Evolutionary conservation across 2,329 filamentous ascomycete species (phyloP).

Genomic region (Sclerotinia minor): DNA sequence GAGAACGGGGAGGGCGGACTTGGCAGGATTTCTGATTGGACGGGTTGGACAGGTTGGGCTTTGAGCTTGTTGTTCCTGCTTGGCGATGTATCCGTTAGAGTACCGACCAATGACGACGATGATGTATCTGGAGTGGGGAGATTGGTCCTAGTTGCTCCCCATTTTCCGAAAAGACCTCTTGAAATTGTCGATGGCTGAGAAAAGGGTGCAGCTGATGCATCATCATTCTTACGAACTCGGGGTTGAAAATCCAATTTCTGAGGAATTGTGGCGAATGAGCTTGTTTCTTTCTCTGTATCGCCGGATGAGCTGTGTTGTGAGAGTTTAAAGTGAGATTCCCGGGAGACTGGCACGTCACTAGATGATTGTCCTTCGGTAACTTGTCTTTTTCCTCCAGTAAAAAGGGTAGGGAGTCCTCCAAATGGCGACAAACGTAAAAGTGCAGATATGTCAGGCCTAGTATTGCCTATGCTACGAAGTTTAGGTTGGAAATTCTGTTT

Average conservation of each 20-base stretch:
- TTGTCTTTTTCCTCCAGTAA: neutral
- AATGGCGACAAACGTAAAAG: conserved; percentile 37
- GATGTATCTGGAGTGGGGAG: conserved; percentile 25
- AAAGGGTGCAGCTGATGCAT: conserved; percentile 24
- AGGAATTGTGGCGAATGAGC: conserved; percentile 35
- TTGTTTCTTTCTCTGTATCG: neutral
- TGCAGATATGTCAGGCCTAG: conserved; percentile 35
- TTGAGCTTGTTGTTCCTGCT: conserved; percentile 33
- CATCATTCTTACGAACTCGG: conserved; percentile 27
- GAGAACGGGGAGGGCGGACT: neutral
- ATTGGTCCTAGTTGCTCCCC: neutral
- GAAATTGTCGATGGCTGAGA: conserved; percentile 25
- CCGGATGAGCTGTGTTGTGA: neutral
- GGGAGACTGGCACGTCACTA: neutral
- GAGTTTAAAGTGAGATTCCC: neutral
- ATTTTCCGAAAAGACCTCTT: conserved; percentile 24
- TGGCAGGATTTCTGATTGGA: neutral
- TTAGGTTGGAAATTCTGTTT: conserved; percentile 40
- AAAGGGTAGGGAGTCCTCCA: conserved; percentile 34
- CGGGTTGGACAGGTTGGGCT: neutral
- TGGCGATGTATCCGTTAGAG: conserved; percentile 29
- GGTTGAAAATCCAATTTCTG: conserved; percentile 40
- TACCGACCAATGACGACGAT: conserved; percentile 26
- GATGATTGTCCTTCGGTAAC: neutral
- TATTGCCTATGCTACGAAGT: conserved; percentile 28